Evolutionary conservation across 495 filamentous ascomycete genomes (phyloP).

Genomic region (Pseudoneurospora amorphoporcata): DNA sequence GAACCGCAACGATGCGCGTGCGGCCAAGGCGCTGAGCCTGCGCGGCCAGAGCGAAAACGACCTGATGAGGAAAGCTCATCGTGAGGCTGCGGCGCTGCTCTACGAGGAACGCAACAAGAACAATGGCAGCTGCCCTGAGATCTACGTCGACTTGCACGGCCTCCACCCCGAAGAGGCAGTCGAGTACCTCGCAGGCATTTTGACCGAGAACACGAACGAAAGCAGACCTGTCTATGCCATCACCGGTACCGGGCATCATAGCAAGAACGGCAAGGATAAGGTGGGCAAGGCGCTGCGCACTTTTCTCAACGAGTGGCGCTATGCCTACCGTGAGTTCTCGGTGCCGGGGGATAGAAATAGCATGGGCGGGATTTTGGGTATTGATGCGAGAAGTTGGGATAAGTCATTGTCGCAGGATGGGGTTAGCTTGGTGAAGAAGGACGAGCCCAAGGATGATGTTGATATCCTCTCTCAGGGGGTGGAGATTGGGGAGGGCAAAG

Average conservation of each 20-base stretch:
- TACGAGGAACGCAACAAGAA: constrained; percentile 94
- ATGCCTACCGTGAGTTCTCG: constrained; percentile 91
- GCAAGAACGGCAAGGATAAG: constrained; percentile 98
- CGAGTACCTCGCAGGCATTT: constrained; percentile 79
- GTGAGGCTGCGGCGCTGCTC: constrained; percentile 80
- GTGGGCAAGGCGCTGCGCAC: constrained; percentile 85
- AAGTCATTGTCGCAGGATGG: constrained; percentile 48
- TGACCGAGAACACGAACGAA: constrained; percentile 68
- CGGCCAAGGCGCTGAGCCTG: constrained; percentile 87
- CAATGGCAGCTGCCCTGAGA: constrained; percentile 47
- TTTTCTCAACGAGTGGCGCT: constrained; percentile 93
- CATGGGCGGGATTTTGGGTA: constrained; percentile 87
- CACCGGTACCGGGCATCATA: constrained; percentile 93
- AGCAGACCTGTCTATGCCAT: constrained; percentile 83
- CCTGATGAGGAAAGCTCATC: constrained; percentile 92
- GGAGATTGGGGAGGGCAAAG: constrained; percentile 50
- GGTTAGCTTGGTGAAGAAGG: constrained; percentile 29
- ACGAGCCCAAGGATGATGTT: constrained; percentile 45
- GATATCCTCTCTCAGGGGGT: constrained; percentile 50
- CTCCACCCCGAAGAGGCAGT: constrained; percentile 96
- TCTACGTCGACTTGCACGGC: constrained; percentile 93
- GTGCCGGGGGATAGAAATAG: constrained; percentile 85
- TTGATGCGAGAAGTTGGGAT: constrained; percentile 86
- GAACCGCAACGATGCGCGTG: constrained; percentile 95
- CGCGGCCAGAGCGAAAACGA: constrained; percentile 95